phyloP scores from a whole-genome alignment of 805 yeast species.

The Millerozyma acaciae region DNA sequence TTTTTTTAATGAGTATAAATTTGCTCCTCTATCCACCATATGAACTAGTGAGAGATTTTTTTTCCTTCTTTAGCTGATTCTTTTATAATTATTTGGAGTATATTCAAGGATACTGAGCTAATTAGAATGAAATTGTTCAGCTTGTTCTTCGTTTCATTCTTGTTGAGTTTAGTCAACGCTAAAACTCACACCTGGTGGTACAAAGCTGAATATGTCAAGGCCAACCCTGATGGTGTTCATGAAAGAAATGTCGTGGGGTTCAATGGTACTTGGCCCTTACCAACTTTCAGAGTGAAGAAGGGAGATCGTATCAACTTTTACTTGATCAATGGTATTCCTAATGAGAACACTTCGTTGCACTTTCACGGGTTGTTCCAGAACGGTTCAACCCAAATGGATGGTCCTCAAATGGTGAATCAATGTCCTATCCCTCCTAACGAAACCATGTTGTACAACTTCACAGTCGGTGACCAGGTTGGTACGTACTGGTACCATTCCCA shows the following conservation, averaged over 20 bases:
- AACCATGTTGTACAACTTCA: constrained; percentile 78
- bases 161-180: constrained; percentile 21
- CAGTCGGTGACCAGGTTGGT: constrained; percentile 80
- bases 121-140: constrained; percentile 11
- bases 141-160: constrained; percentile 10
- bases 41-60: constrained; percentile 7
- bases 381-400: constrained; percentile 79
- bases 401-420: constrained; percentile 83
- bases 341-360: constrained; percentile 74
- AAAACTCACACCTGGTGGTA: constrained; percentile 61
- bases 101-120: constrained; percentile 4
- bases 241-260: constrained; percentile 61
- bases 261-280: constrained; percentile 81
- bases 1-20: too few species aligned
- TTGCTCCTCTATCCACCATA: constrained; percentile 1
- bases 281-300: constrained; percentile 67
- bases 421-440: constrained; percentile 87
- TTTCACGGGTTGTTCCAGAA: constrained; percentile 92
- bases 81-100: constrained; percentile 9
- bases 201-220: constrained; percentile 63
- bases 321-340: constrained; percentile 70
- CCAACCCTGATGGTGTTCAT: constrained; percentile 63
- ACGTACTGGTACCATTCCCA: constrained; percentile 98
- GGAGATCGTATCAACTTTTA: constrained; percentile 77
- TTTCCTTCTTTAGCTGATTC: constrained; percentile 12